Percentiles rank a stretch among this genome's conserved stretches.
phyloP scores from a whole-genome alignment of 228 moss, liverwort and hornwort genomes.

The Sphagnum fallax region DNA sequence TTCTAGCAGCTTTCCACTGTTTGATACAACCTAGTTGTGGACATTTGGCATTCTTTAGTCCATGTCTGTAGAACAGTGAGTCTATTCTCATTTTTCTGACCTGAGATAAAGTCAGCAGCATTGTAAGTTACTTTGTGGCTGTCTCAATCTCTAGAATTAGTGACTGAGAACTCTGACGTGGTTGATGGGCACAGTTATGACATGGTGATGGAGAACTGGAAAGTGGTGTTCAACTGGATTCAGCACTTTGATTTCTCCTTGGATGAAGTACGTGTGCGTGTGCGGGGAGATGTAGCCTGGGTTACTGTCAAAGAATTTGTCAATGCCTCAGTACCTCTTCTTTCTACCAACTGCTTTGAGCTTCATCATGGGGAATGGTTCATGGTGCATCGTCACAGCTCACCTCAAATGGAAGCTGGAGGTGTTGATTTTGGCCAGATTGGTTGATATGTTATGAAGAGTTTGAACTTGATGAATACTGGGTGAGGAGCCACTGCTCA shows the following conservation, averaged over 20 bases:
- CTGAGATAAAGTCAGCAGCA: no score
- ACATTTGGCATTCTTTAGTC: no score
- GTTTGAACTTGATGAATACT: no score
- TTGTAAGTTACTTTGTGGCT: no score
- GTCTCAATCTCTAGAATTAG: no score
- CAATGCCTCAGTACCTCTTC: constrained; percentile 47
- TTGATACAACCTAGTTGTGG: no score
- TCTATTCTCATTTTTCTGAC: no score
- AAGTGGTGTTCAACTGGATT: constrained; percentile 50
- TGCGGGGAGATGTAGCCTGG: constrained; percentile 52
- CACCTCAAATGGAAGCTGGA: constrained; percentile 57
- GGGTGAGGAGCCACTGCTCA: no score
- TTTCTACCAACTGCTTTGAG: constrained; percentile 59
- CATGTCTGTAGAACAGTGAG: no score
- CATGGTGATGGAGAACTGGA: constrained; percentile 52
- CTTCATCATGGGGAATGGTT: constrained; percentile 50
- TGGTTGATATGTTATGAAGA: constrained; percentile 10
- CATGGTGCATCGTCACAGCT: constrained; percentile 62
- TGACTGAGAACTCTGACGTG: neutral
- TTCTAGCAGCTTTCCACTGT: no score
- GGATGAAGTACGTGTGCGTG: constrained; percentile 53
- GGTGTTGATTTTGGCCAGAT: constrained; percentile 37
- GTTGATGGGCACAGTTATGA: constrained; percentile 31
- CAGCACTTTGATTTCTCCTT: constrained; percentile 48
- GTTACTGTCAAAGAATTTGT: constrained; percentile 59